Percentiles rank a stretch among this genome's conserved stretches.
phyloP scores from a whole-genome alignment of 2,329 filamentous ascomycete species.

The Colletotrichum tropicale region DNA sequence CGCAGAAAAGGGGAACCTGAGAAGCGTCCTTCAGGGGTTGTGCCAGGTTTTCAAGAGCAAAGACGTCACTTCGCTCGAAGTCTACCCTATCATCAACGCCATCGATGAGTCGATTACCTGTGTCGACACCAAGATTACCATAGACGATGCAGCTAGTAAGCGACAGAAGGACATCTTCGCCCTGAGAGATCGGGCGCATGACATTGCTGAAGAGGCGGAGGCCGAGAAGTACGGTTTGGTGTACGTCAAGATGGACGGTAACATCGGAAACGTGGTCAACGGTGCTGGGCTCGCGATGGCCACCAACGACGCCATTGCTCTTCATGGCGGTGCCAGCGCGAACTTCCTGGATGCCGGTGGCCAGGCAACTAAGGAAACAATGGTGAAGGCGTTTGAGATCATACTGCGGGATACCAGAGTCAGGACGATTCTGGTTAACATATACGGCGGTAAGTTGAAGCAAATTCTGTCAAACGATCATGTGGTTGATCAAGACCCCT shows the following conservation, averaged over 20 bases:
- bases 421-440: slow-evolving; percentile 67
- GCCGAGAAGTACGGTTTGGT: slow-evolving; percentile 72
- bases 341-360: slow-evolving; percentile 93
- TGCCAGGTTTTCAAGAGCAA: slow-evolving; percentile 45
- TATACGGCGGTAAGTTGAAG: slow-evolving; percentile 45
- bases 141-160: slow-evolving; percentile 52
- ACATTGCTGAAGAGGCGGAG: slow-evolving; percentile 37
- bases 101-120: slow-evolving; percentile 32
- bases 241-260: slow-evolving; percentile 68
- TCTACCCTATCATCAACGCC: slow-evolving; percentile 39
- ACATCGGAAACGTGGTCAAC: slow-evolving; percentile 85
- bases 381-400: slow-evolving; percentile 76
- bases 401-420: slow-evolving; percentile 75
- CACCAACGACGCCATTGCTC: slow-evolving; percentile 78
- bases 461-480: too few relatives aligned
- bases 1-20: not conserved
- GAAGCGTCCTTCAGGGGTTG: slow-evolving; percentile 15
- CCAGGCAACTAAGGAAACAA: slow-evolving; percentile 83
- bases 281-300: slow-evolving; percentile 92
- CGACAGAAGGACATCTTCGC: slow-evolving; percentile 44
- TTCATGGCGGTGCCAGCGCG: slow-evolving; percentile 70
- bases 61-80: slow-evolving; percentile 51
- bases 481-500: accelerated
- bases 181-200: slow-evolving; percentile 36
- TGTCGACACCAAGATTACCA: slow-evolving; percentile 43